Evolutionary conservation across 2,329 filamentous ascomycete genomes (phyloP), one percentile per base, ranked within the genome.

Genomic region (Colletotrichum sublineola): DNA sequence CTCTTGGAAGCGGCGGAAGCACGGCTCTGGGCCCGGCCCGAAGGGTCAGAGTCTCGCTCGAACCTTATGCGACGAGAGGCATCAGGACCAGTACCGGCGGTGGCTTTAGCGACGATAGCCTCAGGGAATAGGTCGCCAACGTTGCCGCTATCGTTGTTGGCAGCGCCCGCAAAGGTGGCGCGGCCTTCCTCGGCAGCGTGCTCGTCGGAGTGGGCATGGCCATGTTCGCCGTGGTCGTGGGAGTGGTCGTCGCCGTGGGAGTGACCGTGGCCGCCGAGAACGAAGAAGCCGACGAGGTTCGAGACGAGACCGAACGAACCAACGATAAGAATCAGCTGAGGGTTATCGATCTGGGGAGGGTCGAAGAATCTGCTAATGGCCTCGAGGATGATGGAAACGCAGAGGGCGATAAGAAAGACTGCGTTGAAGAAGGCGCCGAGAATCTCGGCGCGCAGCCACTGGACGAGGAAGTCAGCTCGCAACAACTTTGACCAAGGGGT

Each of bases 361-460:
- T 98, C 94, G 79, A 98, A 88, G 77, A 99, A 93, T 79, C 96
- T 93, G 78, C 95, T 94, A 73, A 98, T 89, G 20, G 96, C 96
- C 83, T 99, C 96, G 77, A 99, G 91, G 79, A 98, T 93, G 82
- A 99, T 99, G 63, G 96, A 97, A 68, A 99, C 87, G 84, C 96
- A 99, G 11, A 99, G 89, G 9, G 96, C 96, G 79, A 99, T 96
- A 56, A 99, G 88, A 85, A 99, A 99, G 57, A 98, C 96, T 76
- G 96, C 96, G 79, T 99, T 99, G 84, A 98, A 94, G 77, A 98
- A 92, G 60, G 96, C 96, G 79, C 96, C 96, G 7, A 99, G 88
- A 14, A 97, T 98, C 86, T 99, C 96, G 46, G 96, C 96, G 77
- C 96, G 94, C 86, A 98, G 93, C 94, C 95, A 99, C 93, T 96